phyloP scores from a whole-genome alignment of 441 rosid genomes.

The Erysimum cheiri region DNA sequence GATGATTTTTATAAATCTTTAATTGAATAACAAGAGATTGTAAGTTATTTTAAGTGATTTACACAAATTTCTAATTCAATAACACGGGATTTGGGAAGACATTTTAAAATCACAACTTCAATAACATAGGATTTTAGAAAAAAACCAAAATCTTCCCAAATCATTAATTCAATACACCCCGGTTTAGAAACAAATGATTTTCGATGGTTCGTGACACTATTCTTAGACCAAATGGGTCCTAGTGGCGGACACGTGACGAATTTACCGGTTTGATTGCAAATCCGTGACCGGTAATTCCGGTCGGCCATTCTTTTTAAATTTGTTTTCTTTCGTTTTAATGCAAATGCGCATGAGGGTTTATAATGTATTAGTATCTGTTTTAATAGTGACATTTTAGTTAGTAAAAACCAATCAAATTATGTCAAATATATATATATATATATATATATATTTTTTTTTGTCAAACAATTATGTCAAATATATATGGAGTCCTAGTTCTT shows the following conservation, averaged over 20 bases:
- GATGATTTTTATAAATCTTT: too few species aligned
- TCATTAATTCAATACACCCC: too few species aligned
- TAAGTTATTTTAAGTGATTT: too few species aligned
- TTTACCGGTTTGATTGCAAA: slow-evolving; percentile 11
- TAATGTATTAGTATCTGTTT: neutral
- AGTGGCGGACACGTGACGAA: slow-evolving; percentile 29
- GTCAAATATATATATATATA: too few species aligned
- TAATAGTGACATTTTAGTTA: slow-evolving; percentile 4
- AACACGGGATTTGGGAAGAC: too few species aligned
- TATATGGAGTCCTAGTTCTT: neutral
- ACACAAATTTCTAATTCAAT: too few species aligned
- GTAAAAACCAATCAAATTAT: neutral
- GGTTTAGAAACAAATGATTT: too few species aligned
- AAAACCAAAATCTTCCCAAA: too few species aligned
- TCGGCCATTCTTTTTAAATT: slow-evolving; percentile 23
- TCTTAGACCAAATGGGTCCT: slow-evolving; percentile 15
- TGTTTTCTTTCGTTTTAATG: slow-evolving; percentile 13
- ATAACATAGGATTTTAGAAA: too few species aligned
- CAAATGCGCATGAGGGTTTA: slow-evolving; percentile 24
- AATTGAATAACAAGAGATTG: too few species aligned
- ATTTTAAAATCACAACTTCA: too few species aligned
- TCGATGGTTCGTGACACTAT: slow-evolving; percentile 27
- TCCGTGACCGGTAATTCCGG: slow-evolving; percentile 42
- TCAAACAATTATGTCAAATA: slow-evolving; percentile 5
- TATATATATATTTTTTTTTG: too few species aligned